Evolutionary conservation across 2,329 filamentous ascomycete genomes (phyloP), one percentile per base, ranked within the genome.

Genomic region (Phyllosticta citriasiana): DNA sequence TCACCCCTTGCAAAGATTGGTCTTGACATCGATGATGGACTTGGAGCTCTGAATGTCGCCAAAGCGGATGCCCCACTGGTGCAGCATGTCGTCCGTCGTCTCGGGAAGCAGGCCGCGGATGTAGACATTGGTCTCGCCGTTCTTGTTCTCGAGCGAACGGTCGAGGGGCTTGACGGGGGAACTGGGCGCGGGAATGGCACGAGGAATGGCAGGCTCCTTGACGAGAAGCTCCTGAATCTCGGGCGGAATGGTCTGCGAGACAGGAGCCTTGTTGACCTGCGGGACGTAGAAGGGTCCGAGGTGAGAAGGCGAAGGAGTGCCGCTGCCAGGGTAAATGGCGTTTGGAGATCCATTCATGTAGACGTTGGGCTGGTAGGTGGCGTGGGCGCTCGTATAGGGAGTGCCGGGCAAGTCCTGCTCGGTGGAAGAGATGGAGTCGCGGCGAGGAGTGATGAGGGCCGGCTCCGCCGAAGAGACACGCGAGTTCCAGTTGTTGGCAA

Each of bases 111-210:
- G 87, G 19, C 95, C 95, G 64, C 94, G 90, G 65, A 99, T 97
- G 79, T 99, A 99, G 66, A 99, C 93, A 70, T 99, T 99, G 65
- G 91, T 94, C 71, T 97, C 96, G 53, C 92, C 92, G 55, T 89
- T 94, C 63, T 91, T 88, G 70, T 97, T 97, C 76, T 96, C 90
- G 56, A 99, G 81, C 71, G 92, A 96, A 74, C 96, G 92, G 65
- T 96, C 93, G 27, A 97, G 84, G 52, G 89, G 92, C 81, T 96
- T 89, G 78, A 89, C 85, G 69, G 88, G 89, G 62, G 93, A 92
- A 25, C 87, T 87, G 27, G 91, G 90, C 62, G 94, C 93, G 16
- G 93, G 93, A 54, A 99, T 92, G 57, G 94, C 93, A 65, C 84
- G 83, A 22, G 94, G 94, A 64, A 99, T 88, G 0, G 85, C 76